phyloP scores from a whole-genome alignment of 768 basidiomycete species.

The Rossbeevera mucosa region DNA sequence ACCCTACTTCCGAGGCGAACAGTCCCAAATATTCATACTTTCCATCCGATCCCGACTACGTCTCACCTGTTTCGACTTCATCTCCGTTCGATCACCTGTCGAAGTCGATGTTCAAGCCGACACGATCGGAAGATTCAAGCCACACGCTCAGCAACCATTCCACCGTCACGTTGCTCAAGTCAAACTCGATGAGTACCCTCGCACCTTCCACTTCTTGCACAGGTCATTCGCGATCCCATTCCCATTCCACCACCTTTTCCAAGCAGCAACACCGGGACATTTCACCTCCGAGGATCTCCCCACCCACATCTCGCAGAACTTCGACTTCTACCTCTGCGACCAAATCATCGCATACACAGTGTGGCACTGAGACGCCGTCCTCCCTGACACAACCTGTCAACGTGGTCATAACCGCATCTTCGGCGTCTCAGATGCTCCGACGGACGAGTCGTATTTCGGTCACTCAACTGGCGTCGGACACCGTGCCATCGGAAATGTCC shows the following conservation, averaged over 20 bases:
- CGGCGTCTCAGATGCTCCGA: slow-evolving; percentile 20
- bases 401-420: slow-evolving; percentile 3
- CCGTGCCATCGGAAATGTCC: slow-evolving; percentile 1
- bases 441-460: slow-evolving; percentile 18
- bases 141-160: slow-evolving; percentile 19
- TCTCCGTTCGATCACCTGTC: slow-evolving; percentile 8
- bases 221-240: slow-evolving; percentile 17
- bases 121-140: slow-evolving; percentile 18
- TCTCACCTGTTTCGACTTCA: slow-evolving; percentile 15
- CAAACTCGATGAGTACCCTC: slow-evolving; percentile 26
- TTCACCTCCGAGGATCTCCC: slow-evolving; percentile 12
- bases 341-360: background rate
- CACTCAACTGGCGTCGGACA: slow-evolving; percentile 3
- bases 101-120: slow-evolving; percentile 10
- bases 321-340: slow-evolving; percentile 6
- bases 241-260: slow-evolving; percentile 7
- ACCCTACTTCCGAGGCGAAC: slow-evolving; percentile 13
- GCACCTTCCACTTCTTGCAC: slow-evolving; percentile 25
- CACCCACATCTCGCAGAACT: slow-evolving; percentile 15
- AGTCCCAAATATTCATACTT: slow-evolving; percentile 14
- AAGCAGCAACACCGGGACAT: slow-evolving; percentile 1
- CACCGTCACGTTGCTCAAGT: slow-evolving; percentile 19
- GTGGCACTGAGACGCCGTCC: slow-evolving; percentile 4
- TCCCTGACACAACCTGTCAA: slow-evolving; percentile 13
- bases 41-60: slow-evolving; percentile 19